Base-by-base conservation (phyloP, 1,284 basidiomycete genomes). In the Trichosporon asahii region DNA sequence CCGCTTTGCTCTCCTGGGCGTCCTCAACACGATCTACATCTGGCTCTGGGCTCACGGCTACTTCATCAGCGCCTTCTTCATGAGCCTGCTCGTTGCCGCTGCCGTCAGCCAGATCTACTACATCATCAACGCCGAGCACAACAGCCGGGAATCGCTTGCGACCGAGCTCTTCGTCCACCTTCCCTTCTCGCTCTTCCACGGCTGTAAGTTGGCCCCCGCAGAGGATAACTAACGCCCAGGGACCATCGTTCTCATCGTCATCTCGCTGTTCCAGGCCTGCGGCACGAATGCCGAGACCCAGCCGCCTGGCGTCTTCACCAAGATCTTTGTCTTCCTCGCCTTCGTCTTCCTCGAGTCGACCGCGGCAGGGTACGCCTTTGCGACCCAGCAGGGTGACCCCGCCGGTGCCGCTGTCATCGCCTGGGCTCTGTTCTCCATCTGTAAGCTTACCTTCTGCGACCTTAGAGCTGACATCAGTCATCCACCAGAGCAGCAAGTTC, bases 341-440 rank as follows among this genome's bases (percentile, higher is more conserved):
- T 82, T 73, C 93, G 88, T 97, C 85, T 96, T 97, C 90, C 90
- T 98, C 73, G 94, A 96, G 83, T 91, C 89, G 23, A 97, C 95
- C 12, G 91, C 93, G 0, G 92, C 91, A 7, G 91, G 92, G 1
- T 97, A 98, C 82, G 93, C 93, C 61, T 94, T 94, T 86, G 92
- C 92, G 61, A 90, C 90, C 15, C 85, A 88, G 1, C 94, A 97
- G 82, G 95, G 95, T 73, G 95, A 98, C 74, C 78, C 82, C n/a
- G 84, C 80, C 63, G 84, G 83, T 53, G 81, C 82, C 6, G 82
- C 83, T 60, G 82, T 79, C 66, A 82, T 80, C 73, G 77, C 79
- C 18, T 83, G 81, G 82, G 79, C 79, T n/a, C 74, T 81, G 66
- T 82, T 81, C 72, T 80, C 79, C 23, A 82, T 83, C 70, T 82